Base-by-base conservation (phyloP, 2,329 filamentous ascomycete genomes). In the Seiridium unicorne region DNA sequence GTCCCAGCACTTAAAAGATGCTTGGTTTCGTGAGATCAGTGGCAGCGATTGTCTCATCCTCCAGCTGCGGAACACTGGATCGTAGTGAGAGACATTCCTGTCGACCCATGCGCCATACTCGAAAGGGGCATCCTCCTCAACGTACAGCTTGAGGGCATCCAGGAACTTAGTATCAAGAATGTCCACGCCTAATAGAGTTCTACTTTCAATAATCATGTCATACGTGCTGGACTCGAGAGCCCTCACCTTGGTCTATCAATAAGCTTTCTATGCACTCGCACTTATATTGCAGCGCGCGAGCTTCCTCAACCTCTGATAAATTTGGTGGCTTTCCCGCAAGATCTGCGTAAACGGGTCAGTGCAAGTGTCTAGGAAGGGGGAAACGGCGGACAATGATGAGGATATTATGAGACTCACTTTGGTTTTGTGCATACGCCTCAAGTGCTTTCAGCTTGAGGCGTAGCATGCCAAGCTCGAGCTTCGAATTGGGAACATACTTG, bases 221-320 rank as follows among this genome's bases (percentile, higher is more conserved):
- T 54, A 57, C 34, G 34, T 44, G 54, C 32, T 36, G 47, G 55
- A 44, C 46, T 32, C 38, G 46, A 44, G 55, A 42, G 18, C 48
- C 66, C 76, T 51, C 75, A 82, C 79, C 79, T 72, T 78, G 72
- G 18, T 81, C 77, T 62, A 83, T 69, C 66, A 82, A 81, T 59
- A 78, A 79, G 56, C 75, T 76, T 67, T 86, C 82, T 58, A 86
- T 79, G 69, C 81, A 84, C 72, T 86, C 84, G 72, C 83, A 85
- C 64, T 80, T 80, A 66, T 86, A 84, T 69, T 86, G 84, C 57
- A 86, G 72, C 44, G 78, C 76, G 59, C 84, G 77, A 34, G 84
- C 84, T 69, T 86, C 84, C 70, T 86, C 57, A 32, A 79, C 76
- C 63, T 84, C 81, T 57, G 82, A 86, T 58, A 84, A 71, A 63